These are phyloP conservation scores for Tetrapyrgos nigripes DNA, from an alignment of 1,284 basidiomycete species.

Conservation along the genomic window DNA sequence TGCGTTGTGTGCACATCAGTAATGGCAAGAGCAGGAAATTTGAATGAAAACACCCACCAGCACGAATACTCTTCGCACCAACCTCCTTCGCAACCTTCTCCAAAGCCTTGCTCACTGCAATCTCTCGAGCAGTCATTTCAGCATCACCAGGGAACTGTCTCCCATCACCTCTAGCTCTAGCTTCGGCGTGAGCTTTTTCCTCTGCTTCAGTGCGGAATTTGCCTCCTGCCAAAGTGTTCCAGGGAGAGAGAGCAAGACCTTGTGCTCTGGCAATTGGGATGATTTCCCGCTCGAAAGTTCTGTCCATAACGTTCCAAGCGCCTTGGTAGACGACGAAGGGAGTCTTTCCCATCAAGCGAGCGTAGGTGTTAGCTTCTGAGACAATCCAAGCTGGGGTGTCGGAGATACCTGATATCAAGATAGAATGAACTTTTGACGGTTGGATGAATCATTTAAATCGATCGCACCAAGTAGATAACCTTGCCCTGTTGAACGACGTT, in stretches of 20 bases:
- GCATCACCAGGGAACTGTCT: slow-evolving; percentile 26
- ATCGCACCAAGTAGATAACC: too few relatives aligned
- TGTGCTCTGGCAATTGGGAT: slow-evolving; percentile 51
- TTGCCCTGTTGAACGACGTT: too few relatives aligned
- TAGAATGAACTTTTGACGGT: not conserved
- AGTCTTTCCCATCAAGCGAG: too few relatives aligned
- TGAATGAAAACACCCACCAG: too few relatives aligned
- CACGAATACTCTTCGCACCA: too few relatives aligned
- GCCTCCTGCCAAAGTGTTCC: slow-evolving; percentile 42
- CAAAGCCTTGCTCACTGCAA: too few relatives aligned
- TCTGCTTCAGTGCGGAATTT: slow-evolving; percentile 42
- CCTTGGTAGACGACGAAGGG: too few relatives aligned
- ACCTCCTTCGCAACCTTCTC: too few relatives aligned
- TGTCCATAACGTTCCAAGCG: slow-evolving; percentile 51
- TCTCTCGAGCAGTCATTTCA: slow-evolving; percentile 33
- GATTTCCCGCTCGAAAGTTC: slow-evolving; percentile 58
- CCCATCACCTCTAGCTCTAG: slow-evolving; percentile 37
- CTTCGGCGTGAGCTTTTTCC: slow-evolving; percentile 30
- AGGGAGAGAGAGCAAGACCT: slow-evolving; percentile 28
- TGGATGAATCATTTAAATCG: too few relatives aligned
- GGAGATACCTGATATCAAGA: slow-evolving; percentile 29
- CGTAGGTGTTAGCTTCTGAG: too few relatives aligned
- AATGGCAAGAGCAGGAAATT: too few relatives aligned
- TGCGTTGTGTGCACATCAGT: not conserved
- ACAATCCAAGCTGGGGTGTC: slow-evolving; percentile 51